Base-by-base conservation (phyloP, 352 stramenopile genomes). In the Hyaloperonospora brassicae region DNA sequence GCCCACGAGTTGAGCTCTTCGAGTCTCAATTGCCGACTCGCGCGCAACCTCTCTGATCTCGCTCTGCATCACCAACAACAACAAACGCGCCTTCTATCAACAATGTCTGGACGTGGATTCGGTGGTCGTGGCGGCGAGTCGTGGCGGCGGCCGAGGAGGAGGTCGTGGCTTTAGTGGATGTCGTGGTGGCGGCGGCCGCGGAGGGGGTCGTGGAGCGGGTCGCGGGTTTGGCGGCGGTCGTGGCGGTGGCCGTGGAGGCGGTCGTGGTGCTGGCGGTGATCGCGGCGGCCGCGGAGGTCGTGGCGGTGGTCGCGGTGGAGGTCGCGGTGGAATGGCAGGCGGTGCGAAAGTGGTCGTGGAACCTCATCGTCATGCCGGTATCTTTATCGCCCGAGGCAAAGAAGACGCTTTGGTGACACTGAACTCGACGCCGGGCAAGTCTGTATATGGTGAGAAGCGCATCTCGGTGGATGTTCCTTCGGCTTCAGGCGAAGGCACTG, bases 401-500 rank as follows among this genome's bases (percentile, higher is more conserved):
- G 97, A 99, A 72, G 97, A 99, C 79, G 96, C 95, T 14, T 76
- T 99, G 27, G 96, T 98, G 53, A 99, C 97, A 27, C 87, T 98
- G 50, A 99, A 99, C 77, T 97, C 91, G 59, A 98, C 96, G 24
- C 97, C 97, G 25, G 96, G 96, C 67, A 98, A 98, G 82, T 89
- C 64, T n/a, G 97, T 99, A 35, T 99, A 99, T 78, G 97, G 96
- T 57, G 97, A 99, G 76, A 99, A 99, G 82, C 84, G 95, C 65
- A 98, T 99, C 61, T 98, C 87, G 45, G 96, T 99, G 2, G 97
- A 99, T 52, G 93, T 95, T 35, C 85, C 94, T 6, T 73, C 86
- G 11, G 86, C 91, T 38, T 86, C 80, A 46, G 81, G 89, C 38
- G 87, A 96, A 60, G 84, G 86, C 51, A 87, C 87, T 0, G 88